A percentile compares a stretch with the other conserved stretches of the same genome.
phyloP scores from a whole-genome alignment of 2,329 filamentous ascomycete species.

The Lasiodiplodia sp. region DNA sequence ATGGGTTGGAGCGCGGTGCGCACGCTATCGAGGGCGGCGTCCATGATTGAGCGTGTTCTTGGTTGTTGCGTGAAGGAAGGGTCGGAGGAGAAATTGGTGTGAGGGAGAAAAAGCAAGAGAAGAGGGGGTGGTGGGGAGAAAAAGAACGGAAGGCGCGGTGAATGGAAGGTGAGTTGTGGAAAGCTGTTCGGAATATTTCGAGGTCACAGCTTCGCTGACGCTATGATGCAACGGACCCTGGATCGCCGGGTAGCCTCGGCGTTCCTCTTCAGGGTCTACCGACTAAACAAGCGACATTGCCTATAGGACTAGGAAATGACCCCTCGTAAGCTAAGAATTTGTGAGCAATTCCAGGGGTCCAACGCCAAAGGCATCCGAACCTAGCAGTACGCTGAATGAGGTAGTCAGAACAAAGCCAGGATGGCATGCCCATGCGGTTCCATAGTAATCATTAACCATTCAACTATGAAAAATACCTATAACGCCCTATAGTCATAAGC shows the following conservation, averaged over 20 bases:
- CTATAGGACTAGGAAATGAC: not conserved
- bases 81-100: too few relatives aligned
- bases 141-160: not conserved
- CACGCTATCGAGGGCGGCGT: constrained; percentile 52
- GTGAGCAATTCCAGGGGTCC: not conserved
- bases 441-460: constrained; percentile 6
- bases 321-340: not conserved
- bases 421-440: not conserved
- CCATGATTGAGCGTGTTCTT: constrained; percentile 6
- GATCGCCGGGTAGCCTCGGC: constrained; percentile 24
- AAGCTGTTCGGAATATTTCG: constrained; percentile 23
- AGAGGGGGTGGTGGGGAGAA: not conserved
- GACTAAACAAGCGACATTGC: constrained; percentile 7
- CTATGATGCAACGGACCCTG: constrained; percentile 24
- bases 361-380: not conserved
- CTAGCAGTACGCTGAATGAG: not conserved
- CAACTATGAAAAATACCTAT: not conserved
- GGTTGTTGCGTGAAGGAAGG: not conserved
- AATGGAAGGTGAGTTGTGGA: constrained; percentile 6
- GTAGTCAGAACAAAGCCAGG: not conserved
- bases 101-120: not conserved
- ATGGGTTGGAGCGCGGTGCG: constrained; percentile 53
- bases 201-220: not conserved
- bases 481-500: constrained; percentile 7
- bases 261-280: not conserved